Evolutionary conservation across 2,329 filamentous ascomycete species (phyloP).

Genomic region (Stachybotrys chlorohalonatus): DNA sequence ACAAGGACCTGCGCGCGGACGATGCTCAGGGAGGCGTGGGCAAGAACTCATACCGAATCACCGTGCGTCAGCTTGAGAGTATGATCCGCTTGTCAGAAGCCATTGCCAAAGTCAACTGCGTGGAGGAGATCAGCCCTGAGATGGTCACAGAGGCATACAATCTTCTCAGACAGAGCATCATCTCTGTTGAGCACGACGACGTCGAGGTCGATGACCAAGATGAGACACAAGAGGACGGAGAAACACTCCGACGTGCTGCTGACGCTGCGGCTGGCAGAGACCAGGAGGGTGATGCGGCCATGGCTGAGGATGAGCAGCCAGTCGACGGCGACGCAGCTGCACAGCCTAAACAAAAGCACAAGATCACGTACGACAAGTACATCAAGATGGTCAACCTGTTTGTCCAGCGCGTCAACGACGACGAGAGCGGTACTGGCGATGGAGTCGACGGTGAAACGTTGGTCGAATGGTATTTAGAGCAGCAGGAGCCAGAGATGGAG

Average conservation of each 20-base stretch:
- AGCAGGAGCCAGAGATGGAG: slow-evolving; percentile 74
- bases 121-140: slow-evolving; percentile 73
- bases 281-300: slow-evolving; percentile 35
- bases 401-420: slow-evolving; percentile 73
- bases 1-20: slow-evolving; percentile 89
- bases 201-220: slow-evolving; percentile 84
- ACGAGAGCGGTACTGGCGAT: slow-evolving; percentile 67
- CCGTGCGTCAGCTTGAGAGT: slow-evolving; percentile 88
- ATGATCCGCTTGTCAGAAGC: slow-evolving; percentile 94
- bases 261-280: slow-evolving; percentile 33
- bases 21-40: slow-evolving; percentile 92
- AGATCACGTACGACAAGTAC: slow-evolving; percentile 94
- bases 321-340: slow-evolving; percentile 26
- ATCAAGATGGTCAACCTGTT: slow-evolving; percentile 81
- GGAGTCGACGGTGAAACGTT: slow-evolving; percentile 79
- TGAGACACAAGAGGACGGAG: slow-evolving; percentile 34
- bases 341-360: slow-evolving; percentile 54
- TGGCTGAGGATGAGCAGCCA: slow-evolving; percentile 26
- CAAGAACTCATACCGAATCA: slow-evolving; percentile 94
- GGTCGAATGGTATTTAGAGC: slow-evolving; percentile 83
- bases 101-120: slow-evolving; percentile 97
- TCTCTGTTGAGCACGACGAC: slow-evolving; percentile 95
- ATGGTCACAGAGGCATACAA: slow-evolving; percentile 93
- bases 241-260: slow-evolving; percentile 30
- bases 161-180: slow-evolving; percentile 86